Conservation (phyloP, 2,329 filamentous ascomycete genomes). For the Lasiodiplodia sp. region DNA sequence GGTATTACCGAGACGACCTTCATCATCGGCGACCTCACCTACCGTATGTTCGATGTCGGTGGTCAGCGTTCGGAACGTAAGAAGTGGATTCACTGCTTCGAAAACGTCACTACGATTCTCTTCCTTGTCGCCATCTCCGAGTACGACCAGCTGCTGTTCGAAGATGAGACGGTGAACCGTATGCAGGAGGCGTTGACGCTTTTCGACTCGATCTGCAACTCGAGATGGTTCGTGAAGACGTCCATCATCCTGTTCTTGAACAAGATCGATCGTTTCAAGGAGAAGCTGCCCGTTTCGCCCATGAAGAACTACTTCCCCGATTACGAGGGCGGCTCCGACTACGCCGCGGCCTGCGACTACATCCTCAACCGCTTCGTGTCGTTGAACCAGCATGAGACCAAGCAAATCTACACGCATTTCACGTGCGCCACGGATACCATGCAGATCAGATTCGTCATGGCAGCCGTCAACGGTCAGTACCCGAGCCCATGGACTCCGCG, state of each 20-base stretch:
- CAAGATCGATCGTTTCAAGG: conserved; percentile 79
- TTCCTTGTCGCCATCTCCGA: conserved; percentile 97
- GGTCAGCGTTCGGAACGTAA: conserved; percentile 95
- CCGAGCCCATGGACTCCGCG: not conserved
- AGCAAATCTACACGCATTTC: conserved; percentile 99
- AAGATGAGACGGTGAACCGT: conserved; percentile 86
- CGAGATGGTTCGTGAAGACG: conserved; percentile 75
- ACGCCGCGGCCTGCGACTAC: conserved; percentile 95
- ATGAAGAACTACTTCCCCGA: conserved; percentile 81
- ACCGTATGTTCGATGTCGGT: conserved; percentile 97
- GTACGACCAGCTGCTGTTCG: conserved; percentile 94
- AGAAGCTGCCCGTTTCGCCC: conserved; percentile 74
- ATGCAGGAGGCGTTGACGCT: conserved; percentile 76
- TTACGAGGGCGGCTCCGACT: conserved; percentile 92
- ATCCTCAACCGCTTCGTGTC: conserved; percentile 98
- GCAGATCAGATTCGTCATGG: conserved; percentile 99
- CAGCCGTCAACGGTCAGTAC: conserved; percentile 90
- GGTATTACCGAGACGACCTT: conserved; percentile 97
- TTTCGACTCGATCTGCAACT: conserved; percentile 77
- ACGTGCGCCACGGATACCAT: conserved; percentile 98
- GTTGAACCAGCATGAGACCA: conserved; percentile 98
- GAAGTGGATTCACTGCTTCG: conserved; percentile 99
- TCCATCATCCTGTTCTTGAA: conserved; percentile 77
- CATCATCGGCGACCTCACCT: conserved; percentile 92
- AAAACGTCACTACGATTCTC: conserved; percentile 95